phyloP scores from a whole-genome alignment of 345 rosid genomes.

The Eucalyptus fibrosa region DNA sequence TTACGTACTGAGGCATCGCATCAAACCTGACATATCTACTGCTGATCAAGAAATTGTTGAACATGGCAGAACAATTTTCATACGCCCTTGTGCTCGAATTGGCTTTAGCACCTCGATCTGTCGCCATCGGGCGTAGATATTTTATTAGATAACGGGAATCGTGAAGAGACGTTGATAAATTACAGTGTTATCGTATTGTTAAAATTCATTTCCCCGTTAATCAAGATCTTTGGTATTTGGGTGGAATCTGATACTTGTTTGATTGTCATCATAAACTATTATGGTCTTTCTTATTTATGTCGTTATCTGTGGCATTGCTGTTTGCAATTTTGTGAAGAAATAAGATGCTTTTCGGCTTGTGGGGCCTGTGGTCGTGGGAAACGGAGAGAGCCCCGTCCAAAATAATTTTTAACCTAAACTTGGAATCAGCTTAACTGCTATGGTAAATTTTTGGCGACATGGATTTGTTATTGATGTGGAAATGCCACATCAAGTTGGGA shows the following conservation, averaged over 20 bases:
- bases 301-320: neutral
- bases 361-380: neutral
- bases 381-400: neutral
- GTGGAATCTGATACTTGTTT: neutral
- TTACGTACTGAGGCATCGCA: neutral
- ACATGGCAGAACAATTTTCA: neutral
- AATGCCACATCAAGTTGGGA: no score
- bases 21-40: neutral
- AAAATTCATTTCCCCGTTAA: neutral
- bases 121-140: neutral
- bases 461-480: no score
- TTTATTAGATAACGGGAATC: neutral
- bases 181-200: neutral
- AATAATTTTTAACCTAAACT: neutral
- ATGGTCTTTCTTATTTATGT: neutral
- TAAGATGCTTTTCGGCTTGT: neutral
- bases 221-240: neutral
- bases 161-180: neutral
- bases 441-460: fast-evolving
- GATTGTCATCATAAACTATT: neutral
- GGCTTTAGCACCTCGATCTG: neutral
- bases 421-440: neutral
- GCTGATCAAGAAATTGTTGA: neutral
- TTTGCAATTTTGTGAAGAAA: neutral
- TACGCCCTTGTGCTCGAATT: neutral